Conservation (phyloP, 192 early-diverging fungal species). For the Geranomyces variabilis region DNA sequence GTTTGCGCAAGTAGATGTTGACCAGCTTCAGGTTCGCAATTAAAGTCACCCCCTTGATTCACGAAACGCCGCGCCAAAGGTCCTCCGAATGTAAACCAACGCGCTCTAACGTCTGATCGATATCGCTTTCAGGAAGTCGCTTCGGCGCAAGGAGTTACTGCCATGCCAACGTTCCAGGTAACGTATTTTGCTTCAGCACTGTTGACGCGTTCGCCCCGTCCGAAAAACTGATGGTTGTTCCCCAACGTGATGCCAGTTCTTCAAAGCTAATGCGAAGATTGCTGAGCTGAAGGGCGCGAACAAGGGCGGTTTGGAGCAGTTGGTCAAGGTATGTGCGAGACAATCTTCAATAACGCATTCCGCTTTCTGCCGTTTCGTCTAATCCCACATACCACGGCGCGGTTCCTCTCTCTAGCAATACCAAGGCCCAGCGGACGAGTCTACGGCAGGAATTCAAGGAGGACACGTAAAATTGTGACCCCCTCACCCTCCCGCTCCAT, state of each 20-base stretch:
- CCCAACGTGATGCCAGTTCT: slow-evolving; percentile 59
- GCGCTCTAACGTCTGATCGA: not conserved
- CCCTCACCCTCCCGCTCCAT: not conserved
- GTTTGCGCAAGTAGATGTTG: slow-evolving; percentile 54
- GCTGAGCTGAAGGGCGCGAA: slow-evolving; percentile 83
- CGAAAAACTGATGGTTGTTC: not conserved
- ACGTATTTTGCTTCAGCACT: no score
- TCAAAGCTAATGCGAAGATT: slow-evolving; percentile 72
- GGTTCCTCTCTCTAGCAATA: slow-evolving; percentile 21
- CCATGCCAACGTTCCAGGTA: slow-evolving; percentile 83
- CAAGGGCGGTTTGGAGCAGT: slow-evolving; percentile 59
- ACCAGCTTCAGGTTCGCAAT: slow-evolving; percentile 45
- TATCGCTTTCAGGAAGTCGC: slow-evolving; percentile 33
- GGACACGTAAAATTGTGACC: slow-evolving; percentile 5
- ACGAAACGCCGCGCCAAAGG: no score
- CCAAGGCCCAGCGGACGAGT: slow-evolving; percentile 41
- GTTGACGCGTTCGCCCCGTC: no score
- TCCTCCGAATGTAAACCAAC: not conserved
- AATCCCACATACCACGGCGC: not conserved
- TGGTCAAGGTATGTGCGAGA: slow-evolving; percentile 58
- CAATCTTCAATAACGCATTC: no score
- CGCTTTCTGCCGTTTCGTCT: not conserved
- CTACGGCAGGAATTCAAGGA: not conserved
- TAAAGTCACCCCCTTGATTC: not conserved
- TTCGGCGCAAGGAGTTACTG: slow-evolving; percentile 25